phyloP scores from a whole-genome alignment of 1,284 basidiomycete genomes.

The Moesziomyces parantarcticus region DNA sequence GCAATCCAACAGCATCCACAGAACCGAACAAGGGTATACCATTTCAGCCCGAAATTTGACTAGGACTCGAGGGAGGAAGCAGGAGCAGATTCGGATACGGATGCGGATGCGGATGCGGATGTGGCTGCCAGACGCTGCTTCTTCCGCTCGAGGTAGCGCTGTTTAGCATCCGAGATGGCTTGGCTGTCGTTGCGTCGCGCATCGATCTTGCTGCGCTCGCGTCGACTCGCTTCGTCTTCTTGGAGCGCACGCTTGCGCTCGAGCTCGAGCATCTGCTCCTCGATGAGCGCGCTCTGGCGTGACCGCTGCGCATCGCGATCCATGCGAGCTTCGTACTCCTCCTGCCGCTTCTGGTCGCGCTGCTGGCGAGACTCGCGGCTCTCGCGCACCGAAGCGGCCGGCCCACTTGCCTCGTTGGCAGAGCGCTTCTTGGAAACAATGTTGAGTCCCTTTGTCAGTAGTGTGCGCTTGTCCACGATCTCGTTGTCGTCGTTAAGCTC shows the following conservation, averaged over 20 bases:
- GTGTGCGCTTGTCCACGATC: conserved; percentile 93
- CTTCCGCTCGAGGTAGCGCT: conserved; percentile 68
- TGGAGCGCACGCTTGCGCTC: conserved; percentile 40
- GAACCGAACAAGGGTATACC: conserved; percentile 12
- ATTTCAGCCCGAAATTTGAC: not conserved
- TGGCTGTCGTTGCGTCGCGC: conserved; percentile 43
- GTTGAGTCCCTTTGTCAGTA: conserved; percentile 91
- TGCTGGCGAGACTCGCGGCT: conserved; percentile 13
- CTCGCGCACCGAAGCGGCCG: conserved; percentile 2
- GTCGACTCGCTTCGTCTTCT: conserved; percentile 23
- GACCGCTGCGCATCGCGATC: conserved; percentile 45
- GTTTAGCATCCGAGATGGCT: conserved; percentile 43
- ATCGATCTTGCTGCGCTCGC: conserved; percentile 30
- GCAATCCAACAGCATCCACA: conserved; percentile 2
- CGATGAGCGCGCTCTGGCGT: conserved; percentile 47
- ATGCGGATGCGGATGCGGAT: not conserved
- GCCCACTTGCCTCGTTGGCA: not conserved
- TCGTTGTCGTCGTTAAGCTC: conserved; percentile 98
- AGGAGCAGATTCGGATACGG: conserved; percentile 8
- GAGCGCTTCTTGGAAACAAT: conserved; percentile 69
- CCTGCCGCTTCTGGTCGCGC: conserved; percentile 34
- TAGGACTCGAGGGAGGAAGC: too few species aligned
- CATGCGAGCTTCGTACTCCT: conserved; percentile 47
- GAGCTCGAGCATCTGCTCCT: conserved; percentile 58
- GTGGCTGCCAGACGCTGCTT: conserved; percentile 28